Conservation (phyloP, 176 grass and related monocot genomes). For the Chrysopogon serrulatus region DNA sequence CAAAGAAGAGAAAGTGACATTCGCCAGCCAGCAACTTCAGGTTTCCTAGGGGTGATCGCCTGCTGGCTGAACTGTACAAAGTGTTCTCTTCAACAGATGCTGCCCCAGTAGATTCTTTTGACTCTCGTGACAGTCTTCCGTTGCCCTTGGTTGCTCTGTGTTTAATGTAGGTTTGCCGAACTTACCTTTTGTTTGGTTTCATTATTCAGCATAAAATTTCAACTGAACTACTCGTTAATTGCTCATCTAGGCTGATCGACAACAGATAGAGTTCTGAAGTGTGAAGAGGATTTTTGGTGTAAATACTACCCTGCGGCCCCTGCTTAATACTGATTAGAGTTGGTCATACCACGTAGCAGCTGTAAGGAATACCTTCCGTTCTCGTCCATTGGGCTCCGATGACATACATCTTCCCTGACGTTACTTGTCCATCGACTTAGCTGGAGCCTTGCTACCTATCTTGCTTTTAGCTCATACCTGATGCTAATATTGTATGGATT, state of each 20-base stretch:
- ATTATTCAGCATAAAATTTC: not conserved
- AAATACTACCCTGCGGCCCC: conserved; percentile 1
- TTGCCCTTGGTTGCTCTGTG: conserved; percentile 10
- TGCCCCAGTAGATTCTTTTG: conserved; percentile 24
- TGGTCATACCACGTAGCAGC: conserved; percentile 2
- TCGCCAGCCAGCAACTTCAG: conserved; percentile 49
- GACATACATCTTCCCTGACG: not conserved
- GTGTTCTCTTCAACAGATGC: conserved; percentile 40
- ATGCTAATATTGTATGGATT: not conserved
- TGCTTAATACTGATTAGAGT: not conserved
- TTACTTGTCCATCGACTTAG: not conserved
- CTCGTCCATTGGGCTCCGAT: not conserved
- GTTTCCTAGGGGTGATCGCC: conserved; percentile 45
- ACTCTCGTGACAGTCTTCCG: not conserved
- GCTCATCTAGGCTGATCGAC: not conserved
- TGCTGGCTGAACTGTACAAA: conserved; percentile 77
- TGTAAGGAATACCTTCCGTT: conserved; percentile 18
- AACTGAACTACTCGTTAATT: not conserved
- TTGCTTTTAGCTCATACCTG: not conserved
- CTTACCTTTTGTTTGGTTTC: not conserved
- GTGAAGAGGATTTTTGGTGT: not conserved
- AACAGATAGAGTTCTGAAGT: not conserved
- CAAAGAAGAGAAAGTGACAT: conserved; percentile 67
- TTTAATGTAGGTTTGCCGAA: conserved; percentile 19
- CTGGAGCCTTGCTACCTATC: not conserved